Evolutionary conservation across 108 stramenopile genomes (phyloP).

Genomic region (Cyclotella baltica): DNA sequence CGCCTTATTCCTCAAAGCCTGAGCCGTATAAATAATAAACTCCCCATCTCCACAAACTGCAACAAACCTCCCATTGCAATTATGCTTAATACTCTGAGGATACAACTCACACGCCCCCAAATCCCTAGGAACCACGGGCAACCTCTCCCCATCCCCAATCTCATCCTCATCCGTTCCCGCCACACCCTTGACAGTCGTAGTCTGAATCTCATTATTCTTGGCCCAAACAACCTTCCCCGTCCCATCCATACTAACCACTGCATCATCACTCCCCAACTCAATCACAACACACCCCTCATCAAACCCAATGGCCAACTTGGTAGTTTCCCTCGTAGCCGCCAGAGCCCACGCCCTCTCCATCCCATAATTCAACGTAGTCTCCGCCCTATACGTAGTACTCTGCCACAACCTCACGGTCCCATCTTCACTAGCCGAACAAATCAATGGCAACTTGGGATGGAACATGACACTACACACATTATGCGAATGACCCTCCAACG

Average conservation of each 20-base stretch:
- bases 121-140: conserved; percentile 86
- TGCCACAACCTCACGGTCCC: conserved; percentile 99
- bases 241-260: conserved; percentile 98
- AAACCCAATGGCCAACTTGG: conserved; percentile 98
- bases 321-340: conserved; percentile 91
- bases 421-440: conserved; percentile 97
- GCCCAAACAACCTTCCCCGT: conserved; percentile 98
- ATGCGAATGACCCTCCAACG: conserved; percentile 97
- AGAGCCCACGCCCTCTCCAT: conserved; percentile 98
- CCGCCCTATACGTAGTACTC: conserved; percentile 96
- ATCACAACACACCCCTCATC: conserved; percentile 99
- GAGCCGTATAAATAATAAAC: conserved; percentile 99
- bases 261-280: conserved; percentile 97
- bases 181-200: conserved; percentile 90
- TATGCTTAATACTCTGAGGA: conserved; percentile 95
- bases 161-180: conserved; percentile 79
- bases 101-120: conserved; percentile 96
- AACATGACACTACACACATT: conserved; percentile 98
- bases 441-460: conserved; percentile 98
- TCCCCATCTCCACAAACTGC: conserved; percentile 99
- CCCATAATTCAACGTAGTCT: conserved; percentile 99
- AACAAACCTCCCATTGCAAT: conserved; percentile 98
- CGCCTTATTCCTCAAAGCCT: conserved; percentile 97
- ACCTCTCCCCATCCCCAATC: conserved; percentile 86
- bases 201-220: conserved; percentile 96